Percentiles rank a stretch among this genome's conserved stretches.
Conservation (phyloP, 1,284 basidiomycete genomes). For the Fistulinella staudtii region DNA sequence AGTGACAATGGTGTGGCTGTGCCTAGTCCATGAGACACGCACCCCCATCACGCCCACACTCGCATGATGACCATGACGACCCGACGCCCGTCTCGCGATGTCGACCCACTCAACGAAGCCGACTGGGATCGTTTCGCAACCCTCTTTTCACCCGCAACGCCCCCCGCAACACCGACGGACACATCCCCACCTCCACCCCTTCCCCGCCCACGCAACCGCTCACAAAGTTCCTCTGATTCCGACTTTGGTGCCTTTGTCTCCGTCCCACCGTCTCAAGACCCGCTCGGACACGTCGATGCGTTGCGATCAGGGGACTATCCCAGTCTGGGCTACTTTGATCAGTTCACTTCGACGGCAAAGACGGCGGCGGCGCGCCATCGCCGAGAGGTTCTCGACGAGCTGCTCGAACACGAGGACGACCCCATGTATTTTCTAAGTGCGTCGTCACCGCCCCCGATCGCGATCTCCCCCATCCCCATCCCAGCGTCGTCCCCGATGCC, state of each 20-base stretch:
- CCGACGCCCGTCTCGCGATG: too few species aligned
- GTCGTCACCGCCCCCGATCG: neutral
- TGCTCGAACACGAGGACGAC: conserved; percentile 62
- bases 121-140: conserved; percentile 42
- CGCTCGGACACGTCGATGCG: conserved; percentile 34
- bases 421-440: conserved; percentile 52
- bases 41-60: too few species aligned
- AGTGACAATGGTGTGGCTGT: too few species aligned
- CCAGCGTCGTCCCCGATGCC: neutral
- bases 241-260: conserved; percentile 71
- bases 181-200: neutral
- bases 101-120: too few species aligned
- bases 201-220: conserved; percentile 9
- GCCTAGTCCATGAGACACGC: too few species aligned
- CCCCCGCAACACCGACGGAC: conserved; percentile 36
- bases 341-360: conserved; percentile 53
- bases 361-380: conserved; percentile 48
- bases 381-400: conserved; percentile 54
- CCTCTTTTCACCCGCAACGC: conserved; percentile 44
- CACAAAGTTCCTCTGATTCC: conserved; percentile 38
- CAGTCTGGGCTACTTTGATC: conserved; percentile 53
- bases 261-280: conserved; percentile 56
- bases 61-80: too few species aligned
- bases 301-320: neutral
- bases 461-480: neutral